phyloP scores from a whole-genome alignment of 345 rosid species.

The Limnanthes douglasii region DNA sequence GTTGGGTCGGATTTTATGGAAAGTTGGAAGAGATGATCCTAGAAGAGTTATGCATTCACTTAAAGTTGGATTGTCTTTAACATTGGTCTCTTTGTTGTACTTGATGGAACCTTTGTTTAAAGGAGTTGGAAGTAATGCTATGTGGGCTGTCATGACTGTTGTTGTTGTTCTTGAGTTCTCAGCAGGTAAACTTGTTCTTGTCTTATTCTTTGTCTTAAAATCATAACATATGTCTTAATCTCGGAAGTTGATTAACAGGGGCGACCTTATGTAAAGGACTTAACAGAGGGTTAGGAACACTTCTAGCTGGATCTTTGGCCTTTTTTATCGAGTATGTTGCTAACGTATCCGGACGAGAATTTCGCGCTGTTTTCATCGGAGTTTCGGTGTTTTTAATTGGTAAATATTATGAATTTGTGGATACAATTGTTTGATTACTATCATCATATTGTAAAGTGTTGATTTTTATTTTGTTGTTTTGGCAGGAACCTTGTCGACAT shows the following conservation, averaged over 20 bases:
- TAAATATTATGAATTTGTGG: conserved; percentile 6
- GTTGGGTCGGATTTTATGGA: conserved; percentile 21
- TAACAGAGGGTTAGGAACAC: conserved; percentile 69
- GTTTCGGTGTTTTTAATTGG: conserved; percentile 57
- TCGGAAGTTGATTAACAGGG: conserved; percentile 17
- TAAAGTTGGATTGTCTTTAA: conserved; percentile 62
- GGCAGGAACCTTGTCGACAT: conserved; percentile 61
- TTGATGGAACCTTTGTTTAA: conserved; percentile 49
- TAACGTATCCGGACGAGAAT: conserved; percentile 27
- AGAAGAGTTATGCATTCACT: conserved; percentile 60
- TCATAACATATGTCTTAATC: background rate
- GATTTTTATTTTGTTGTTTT: background rate
- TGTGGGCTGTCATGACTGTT: conserved; percentile 90
- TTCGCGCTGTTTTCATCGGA: conserved; percentile 66
- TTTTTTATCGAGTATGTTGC: conserved; percentile 53
- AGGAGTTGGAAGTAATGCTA: conserved; percentile 46
- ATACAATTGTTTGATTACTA: background rate
- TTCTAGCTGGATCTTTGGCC: conserved; percentile 57
- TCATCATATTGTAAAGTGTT: background rate
- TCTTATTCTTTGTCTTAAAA: background rate
- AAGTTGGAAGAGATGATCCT: conserved; percentile 62
- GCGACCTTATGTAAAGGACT: conserved; percentile 81
- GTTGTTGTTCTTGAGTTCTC: conserved; percentile 85
- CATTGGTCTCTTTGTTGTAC: conserved; percentile 62
- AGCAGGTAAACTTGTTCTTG: conserved; percentile 26